Evolutionary conservation across 2,329 filamentous ascomycete species (phyloP), one percentile per base, ranked within the genome.

Genomic region (Penicillium oxalicum): DNA sequence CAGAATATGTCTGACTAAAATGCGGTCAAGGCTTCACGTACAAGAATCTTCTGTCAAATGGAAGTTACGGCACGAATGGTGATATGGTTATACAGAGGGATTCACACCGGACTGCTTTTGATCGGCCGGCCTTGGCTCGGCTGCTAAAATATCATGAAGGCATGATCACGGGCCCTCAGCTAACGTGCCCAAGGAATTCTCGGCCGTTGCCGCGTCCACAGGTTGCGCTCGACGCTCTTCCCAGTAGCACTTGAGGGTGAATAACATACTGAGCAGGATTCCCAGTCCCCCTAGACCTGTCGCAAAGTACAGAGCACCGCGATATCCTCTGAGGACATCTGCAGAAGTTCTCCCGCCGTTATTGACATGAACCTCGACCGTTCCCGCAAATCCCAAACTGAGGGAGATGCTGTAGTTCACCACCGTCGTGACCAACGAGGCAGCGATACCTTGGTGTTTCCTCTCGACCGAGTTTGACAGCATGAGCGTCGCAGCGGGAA

Each of bases 361-460:
- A 32, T 70, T 70, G 27, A 77, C 68, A 40, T 78, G 63, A 52
- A 84, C 78, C 27, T 45, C 43, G 25, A 45, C 43, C 7, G 35
- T 45, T 25, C 34, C 43, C 9, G 34, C 43, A 38, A 45, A 36
- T 24, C 43, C 43, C 34, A 45, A 32, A 4, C 43, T 36, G 9
- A 45, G 13, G 9, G 43, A 45, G n/a, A 45, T 45, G 25, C 32
- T 36, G 25, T 45, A 45, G 26, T 45, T 45, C 26, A 45, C 43
- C 11, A 45, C 43, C 4, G 43, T 45, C n/a, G 33, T 45, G 3
- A 45, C 33, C 27, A 45, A 37, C 9, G 43, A 45, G 9, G 43
- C 43, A 3, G 43, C 43, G 25, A 45, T 45, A 9, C 43, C 43
- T 13, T 39, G 43, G 25, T 45, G 34, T 9, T 39, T 38, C 24